Evolutionary conservation across 305 asterid genomes (phyloP).

Genomic region (Withania somnifera): DNA sequence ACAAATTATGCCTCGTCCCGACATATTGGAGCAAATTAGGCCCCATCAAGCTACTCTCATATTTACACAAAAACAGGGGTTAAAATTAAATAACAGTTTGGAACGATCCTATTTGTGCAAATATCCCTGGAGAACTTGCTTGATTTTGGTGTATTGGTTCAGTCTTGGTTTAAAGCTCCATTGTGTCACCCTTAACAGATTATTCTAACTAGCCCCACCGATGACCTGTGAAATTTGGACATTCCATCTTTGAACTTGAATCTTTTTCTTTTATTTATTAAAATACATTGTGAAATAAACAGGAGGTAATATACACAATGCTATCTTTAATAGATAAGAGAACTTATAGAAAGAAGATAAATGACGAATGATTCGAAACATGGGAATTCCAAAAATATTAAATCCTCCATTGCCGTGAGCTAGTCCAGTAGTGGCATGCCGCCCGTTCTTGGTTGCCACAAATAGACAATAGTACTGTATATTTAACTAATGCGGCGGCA

Average conservation of each 20-base stretch:
- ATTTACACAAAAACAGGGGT: background rate
- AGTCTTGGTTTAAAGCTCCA: background rate
- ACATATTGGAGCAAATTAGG: background rate
- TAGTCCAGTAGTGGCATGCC: background rate
- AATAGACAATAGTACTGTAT: background rate
- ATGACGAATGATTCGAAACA: background rate
- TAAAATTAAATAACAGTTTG: background rate
- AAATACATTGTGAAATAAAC: background rate
- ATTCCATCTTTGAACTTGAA: background rate
- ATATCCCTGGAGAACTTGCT: background rate
- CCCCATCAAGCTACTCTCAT: background rate
- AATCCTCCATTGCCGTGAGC: background rate
- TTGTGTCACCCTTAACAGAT: background rate
- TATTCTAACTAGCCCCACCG: background rate
- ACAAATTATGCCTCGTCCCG: too few species aligned
- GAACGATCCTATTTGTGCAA: background rate
- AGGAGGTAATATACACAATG: background rate
- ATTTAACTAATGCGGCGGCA: conserved; percentile 7
- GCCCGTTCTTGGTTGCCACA: background rate
- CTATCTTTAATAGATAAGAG: background rate
- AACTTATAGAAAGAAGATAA: background rate
- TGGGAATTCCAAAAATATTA: background rate
- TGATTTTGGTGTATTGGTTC: background rate
- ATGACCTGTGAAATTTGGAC: background rate
- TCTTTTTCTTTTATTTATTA: background rate